Evolutionary conservation across 768 basidiomycete genomes (phyloP).

Genomic region (Amyloporia xantha): DNA sequence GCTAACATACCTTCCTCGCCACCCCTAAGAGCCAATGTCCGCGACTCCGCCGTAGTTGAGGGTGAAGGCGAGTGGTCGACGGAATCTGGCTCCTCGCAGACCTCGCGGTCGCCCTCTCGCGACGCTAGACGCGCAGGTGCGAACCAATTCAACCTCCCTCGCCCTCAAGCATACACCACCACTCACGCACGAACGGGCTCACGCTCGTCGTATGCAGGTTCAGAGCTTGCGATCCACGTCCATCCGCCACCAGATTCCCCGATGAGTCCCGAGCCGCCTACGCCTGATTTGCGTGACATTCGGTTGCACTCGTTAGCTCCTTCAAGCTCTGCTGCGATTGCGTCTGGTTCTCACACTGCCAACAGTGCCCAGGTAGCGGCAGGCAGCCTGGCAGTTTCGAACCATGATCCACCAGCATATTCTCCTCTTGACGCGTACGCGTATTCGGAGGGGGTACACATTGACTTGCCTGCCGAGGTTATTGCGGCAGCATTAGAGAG

Average conservation of each 20-base stretch:
- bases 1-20: slow-evolving; percentile 42
- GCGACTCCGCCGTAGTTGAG: slow-evolving; percentile 20
- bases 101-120: slow-evolving; percentile 52
- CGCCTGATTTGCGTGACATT: slow-evolving; percentile 79
- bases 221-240: slow-evolving; percentile 62
- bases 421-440: slow-evolving; percentile 83
- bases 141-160: slow-evolving; percentile 75
- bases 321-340: slow-evolving; percentile 7
- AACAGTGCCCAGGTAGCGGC: slow-evolving; percentile 9
- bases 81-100: slow-evolving; percentile 27
- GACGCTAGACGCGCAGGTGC: slow-evolving; percentile 59
- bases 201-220: slow-evolving; percentile 38
- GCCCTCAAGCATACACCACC: slow-evolving; percentile 40
- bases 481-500: slow-evolving; percentile 87
- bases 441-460: slow-evolving; percentile 84
- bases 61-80: slow-evolving; percentile 24
- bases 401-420: slow-evolving; percentile 66
- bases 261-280: slow-evolving; percentile 71
- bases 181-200: slow-evolving; percentile 26
- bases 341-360: slow-evolving; percentile 8
- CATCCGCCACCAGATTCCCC: slow-evolving; percentile 80
- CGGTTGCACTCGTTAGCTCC: slow-evolving; percentile 60
- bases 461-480: slow-evolving; percentile 88
- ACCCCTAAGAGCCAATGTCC: slow-evolving; percentile 18
- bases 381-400: slow-evolving; percentile 16